Conservation (phyloP, 148 eudicot species). For the Cornus controversa region DNA sequence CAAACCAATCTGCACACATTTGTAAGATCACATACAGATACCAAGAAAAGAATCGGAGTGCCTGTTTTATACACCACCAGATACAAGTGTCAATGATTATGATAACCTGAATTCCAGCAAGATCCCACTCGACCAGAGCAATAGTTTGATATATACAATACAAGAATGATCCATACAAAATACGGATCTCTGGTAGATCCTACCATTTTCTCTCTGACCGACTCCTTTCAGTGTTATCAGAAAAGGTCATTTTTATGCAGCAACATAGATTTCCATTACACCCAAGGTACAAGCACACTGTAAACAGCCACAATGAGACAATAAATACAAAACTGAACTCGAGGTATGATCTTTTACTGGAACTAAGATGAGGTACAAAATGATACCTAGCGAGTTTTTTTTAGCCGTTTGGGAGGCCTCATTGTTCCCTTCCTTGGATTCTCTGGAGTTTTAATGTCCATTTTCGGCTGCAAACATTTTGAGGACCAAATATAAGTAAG, state of each 20-base stretch:
- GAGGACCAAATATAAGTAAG: background rate
- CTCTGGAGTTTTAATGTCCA: slow-evolving; percentile 34
- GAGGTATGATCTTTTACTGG: background rate
- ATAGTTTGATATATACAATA: background rate
- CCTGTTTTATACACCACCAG: too few relatives aligned
- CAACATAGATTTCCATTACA: background rate
- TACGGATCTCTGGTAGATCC: background rate
- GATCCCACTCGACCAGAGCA: background rate
- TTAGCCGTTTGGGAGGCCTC: slow-evolving; percentile 62
- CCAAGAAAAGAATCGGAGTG: too few relatives aligned
- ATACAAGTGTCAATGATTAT: too few relatives aligned
- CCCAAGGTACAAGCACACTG: background rate
- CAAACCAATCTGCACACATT: background rate
- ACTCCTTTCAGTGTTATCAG: background rate
- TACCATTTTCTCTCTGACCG: background rate
- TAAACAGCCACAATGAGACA: background rate
- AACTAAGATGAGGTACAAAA: slow-evolving; percentile 11
- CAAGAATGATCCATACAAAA: background rate
- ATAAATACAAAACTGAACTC: background rate
- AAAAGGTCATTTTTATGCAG: background rate
- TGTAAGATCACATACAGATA: background rate
- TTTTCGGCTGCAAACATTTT: slow-evolving; percentile 28
- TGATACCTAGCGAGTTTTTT: slow-evolving; percentile 44
- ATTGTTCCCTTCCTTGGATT: slow-evolving; percentile 48
- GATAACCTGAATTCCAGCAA: background rate